Evolutionary conservation across 495 filamentous ascomycete genomes (phyloP).

Genomic region (Hyaloscypha bicolor): DNA sequence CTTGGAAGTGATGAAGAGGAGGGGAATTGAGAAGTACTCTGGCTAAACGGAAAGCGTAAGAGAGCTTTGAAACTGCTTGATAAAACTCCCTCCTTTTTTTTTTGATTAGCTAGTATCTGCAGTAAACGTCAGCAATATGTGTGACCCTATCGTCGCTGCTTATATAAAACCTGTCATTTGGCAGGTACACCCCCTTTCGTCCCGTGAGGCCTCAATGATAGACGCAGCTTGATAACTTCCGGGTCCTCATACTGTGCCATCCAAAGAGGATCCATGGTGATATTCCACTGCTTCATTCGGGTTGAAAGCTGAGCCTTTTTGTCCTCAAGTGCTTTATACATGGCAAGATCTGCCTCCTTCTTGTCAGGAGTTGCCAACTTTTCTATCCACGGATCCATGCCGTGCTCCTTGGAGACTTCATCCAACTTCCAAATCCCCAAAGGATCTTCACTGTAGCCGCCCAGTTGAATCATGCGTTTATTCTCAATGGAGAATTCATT

Average conservation of each 20-base stretch:
- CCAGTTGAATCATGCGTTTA: conserved; percentile 1
- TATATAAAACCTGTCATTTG: not conserved
- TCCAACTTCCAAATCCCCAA: conserved; percentile 2
- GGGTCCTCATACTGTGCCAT: conserved; percentile 8
- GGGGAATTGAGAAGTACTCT: no score
- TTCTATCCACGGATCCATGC: not conserved
- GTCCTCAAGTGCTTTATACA: conserved; percentile 5
- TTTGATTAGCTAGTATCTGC: no score
- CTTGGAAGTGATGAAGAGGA: no score
- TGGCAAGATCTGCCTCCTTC: conserved; percentile 5
- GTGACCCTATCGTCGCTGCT: no score
- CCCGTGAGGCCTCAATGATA: not conserved
- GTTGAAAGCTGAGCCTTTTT: not conserved
- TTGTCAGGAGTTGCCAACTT: not conserved
- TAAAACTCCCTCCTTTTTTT: no score
- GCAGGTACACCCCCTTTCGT: not conserved
- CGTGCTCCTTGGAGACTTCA: conserved; percentile 1
- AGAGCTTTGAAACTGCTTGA: no score
- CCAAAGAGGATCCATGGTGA: conserved; percentile 6
- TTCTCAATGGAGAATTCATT: conserved; percentile 8
- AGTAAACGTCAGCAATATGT: no score
- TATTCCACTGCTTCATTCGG: conserved; percentile 7
- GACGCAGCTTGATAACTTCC: not conserved
- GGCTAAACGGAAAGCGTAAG: no score
- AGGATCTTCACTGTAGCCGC: not conserved